Evolutionary conservation across 2,329 filamentous ascomycete genomes (phyloP).

Genomic region (Macrophomina tecta): DNA sequence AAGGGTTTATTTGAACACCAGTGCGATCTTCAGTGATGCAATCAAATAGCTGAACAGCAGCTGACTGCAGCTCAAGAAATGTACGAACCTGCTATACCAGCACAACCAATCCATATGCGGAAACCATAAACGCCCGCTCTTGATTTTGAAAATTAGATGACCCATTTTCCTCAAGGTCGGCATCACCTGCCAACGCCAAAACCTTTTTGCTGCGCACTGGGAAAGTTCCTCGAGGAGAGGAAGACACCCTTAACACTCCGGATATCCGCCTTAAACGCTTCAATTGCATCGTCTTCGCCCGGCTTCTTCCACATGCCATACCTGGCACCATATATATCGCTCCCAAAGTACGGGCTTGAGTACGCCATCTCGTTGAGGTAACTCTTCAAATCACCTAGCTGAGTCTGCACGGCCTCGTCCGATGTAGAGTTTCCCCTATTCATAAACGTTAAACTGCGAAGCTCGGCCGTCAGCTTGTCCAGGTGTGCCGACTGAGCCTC

Average conservation of each 20-base stretch:
- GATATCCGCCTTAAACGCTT: conserved; percentile 75
- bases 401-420: conserved; percentile 56
- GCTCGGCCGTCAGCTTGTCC: conserved; percentile 51
- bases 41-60: neutral
- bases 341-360: conserved; percentile 50
- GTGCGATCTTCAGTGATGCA: too few species aligned
- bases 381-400: conserved; percentile 62
- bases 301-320: conserved; percentile 53
- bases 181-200: neutral
- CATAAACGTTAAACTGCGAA: conserved; percentile 56
- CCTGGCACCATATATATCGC: conserved; percentile 43
- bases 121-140: neutral
- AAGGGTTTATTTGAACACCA: too few species aligned
- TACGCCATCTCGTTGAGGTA: conserved; percentile 62
- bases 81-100: conserved; percentile 6
- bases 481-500: conserved; percentile 33
- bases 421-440: conserved; percentile 57
- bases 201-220: conserved; percentile 28
- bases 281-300: conserved; percentile 72
- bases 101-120: neutral
- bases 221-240: conserved; percentile 76
- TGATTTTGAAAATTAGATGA: too few species aligned
- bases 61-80: neutral
- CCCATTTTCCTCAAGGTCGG: neutral
- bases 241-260: conserved; percentile 79